These are phyloP conservation scores for Ascosphaera aggregata DNA, from an alignment of 2,329 filamentous ascomycete species.

Conservation along the genomic window DNA sequence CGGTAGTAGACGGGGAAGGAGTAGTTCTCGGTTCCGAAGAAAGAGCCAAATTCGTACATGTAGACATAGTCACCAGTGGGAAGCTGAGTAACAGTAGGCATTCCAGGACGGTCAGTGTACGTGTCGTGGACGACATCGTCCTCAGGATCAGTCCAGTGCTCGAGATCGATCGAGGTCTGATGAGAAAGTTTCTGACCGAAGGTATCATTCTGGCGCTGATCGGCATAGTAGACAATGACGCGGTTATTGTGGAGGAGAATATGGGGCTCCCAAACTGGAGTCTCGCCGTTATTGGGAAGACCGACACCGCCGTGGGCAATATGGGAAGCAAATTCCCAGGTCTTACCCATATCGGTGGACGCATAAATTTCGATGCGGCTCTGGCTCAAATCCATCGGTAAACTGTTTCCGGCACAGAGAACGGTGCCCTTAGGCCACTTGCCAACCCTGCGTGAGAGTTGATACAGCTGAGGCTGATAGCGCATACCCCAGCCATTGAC, in stretches of 20 bases:
- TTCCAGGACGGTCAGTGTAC: conserved; percentile 42
- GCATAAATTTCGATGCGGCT: conserved; percentile 51
- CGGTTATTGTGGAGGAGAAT: conserved; percentile 33
- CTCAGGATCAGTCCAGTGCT: conserved; percentile 33
- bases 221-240: conserved; percentile 45
- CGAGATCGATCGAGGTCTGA: conserved; percentile 35
- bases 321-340: conserved; percentile 44
- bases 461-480: conserved; percentile 46
- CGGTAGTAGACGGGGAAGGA: conserved; percentile 31
- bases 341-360: conserved; percentile 33
- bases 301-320: conserved; percentile 42
- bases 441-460: conserved; percentile 34
- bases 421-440: conserved; percentile 38
- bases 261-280: conserved; percentile 53
- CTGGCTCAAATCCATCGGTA: conserved; percentile 27
- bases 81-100: conserved; percentile 38
- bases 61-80: conserved; percentile 38
- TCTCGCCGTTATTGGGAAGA: conserved; percentile 37
- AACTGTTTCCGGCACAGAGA: conserved; percentile 35
- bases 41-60: conserved; percentile 38
- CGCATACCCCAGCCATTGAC: conserved; percentile 41
- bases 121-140: conserved; percentile 33
- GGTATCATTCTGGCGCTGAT: conserved; percentile 37
- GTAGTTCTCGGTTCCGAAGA: conserved; percentile 11
- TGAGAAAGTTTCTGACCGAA: conserved; percentile 48